A percentile compares a stretch with the other conserved stretches of the same genome.
Evolutionary conservation across 2,329 filamentous ascomycete species (phyloP).

Genomic region (Fusarium temperatum): DNA sequence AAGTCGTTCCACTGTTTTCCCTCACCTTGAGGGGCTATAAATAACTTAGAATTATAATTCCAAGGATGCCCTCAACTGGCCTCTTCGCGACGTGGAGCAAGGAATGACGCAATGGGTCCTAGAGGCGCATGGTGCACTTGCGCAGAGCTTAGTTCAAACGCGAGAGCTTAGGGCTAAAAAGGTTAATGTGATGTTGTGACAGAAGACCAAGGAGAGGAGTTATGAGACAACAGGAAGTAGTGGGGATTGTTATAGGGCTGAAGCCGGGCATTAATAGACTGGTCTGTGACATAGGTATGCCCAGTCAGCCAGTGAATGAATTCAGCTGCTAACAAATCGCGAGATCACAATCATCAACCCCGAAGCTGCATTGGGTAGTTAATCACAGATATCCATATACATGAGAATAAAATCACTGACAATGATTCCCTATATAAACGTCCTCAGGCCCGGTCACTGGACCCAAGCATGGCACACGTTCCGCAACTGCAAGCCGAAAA

Average conservation of each 20-base stretch:
- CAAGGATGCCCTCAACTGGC: rapidly evolving
- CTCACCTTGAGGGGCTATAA: too few species aligned
- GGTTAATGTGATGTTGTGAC: background rate
- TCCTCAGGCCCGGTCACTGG: background rate
- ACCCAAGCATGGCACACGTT: background rate
- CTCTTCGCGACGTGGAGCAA: background rate
- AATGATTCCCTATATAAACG: background rate
- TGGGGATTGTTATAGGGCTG: background rate
- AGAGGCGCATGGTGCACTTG: background rate
- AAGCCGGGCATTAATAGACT: background rate
- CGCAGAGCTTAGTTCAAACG: background rate
- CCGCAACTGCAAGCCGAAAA: background rate
- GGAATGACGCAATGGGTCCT: background rate
- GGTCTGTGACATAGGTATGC: too few species aligned
- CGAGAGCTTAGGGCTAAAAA: background rate
- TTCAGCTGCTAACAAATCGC: background rate
- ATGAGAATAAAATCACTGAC: background rate
- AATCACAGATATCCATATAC: background rate
- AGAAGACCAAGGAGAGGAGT: background rate
- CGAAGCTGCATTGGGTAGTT: background rate
- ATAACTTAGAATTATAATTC: too few species aligned
- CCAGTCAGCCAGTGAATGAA: background rate
- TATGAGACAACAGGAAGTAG: background rate
- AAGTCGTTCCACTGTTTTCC: too few species aligned
- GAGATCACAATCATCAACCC: background rate